These are phyloP conservation scores for Leishmania amazonensis DNA, from an alignment of 208 protist genomes.

Conservation along the genomic window DNA sequence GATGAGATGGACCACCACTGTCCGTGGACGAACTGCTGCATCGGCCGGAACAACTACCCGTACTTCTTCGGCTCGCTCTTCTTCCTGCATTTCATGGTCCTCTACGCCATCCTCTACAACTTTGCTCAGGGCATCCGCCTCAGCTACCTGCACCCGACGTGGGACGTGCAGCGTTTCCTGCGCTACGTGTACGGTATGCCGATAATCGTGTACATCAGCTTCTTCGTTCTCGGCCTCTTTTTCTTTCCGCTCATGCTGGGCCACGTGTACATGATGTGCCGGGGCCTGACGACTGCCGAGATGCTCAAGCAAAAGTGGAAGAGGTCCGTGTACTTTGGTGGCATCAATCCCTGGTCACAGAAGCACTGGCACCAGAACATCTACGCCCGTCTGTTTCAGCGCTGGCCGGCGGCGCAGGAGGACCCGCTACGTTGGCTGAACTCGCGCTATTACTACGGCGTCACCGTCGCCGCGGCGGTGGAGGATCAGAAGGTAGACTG, in stretches of 20 bases:
- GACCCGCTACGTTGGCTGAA: constrained; percentile 32
- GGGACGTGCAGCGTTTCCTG: constrained; percentile 17
- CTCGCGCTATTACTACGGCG: constrained; percentile 48
- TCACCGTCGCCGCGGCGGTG: constrained; percentile 43
- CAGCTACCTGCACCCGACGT: constrained; percentile 27
- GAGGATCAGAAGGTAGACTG: constrained; percentile 46
- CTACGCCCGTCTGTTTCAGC: constrained; percentile 22
- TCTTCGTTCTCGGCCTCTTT: constrained; percentile 46
- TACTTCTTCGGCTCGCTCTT: constrained; percentile 49
- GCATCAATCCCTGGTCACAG: constrained; percentile 56
- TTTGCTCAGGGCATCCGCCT: constrained; percentile 32
- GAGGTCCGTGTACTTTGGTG: constrained; percentile 38
- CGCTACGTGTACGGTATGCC: constrained; percentile 35
- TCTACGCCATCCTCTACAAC: constrained; percentile 44
- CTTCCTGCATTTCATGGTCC: constrained; percentile 41
- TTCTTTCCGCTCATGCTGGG: constrained; percentile 36
- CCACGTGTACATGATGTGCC: constrained; percentile 46
- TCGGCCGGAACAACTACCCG: constrained; percentile 64
- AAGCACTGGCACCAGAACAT: constrained; percentile 32
- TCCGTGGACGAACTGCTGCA: constrained; percentile 63
- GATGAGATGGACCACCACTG: constrained; percentile 77
- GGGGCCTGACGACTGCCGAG: constrained; percentile 51
- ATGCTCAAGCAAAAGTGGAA: constrained; percentile 37
- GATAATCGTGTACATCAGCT: constrained; percentile 36
- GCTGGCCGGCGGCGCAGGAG: constrained; percentile 16